phyloP scores from a whole-genome alignment of 495 filamentous ascomycete species.

The Hypoxylon crocopeplum region DNA sequence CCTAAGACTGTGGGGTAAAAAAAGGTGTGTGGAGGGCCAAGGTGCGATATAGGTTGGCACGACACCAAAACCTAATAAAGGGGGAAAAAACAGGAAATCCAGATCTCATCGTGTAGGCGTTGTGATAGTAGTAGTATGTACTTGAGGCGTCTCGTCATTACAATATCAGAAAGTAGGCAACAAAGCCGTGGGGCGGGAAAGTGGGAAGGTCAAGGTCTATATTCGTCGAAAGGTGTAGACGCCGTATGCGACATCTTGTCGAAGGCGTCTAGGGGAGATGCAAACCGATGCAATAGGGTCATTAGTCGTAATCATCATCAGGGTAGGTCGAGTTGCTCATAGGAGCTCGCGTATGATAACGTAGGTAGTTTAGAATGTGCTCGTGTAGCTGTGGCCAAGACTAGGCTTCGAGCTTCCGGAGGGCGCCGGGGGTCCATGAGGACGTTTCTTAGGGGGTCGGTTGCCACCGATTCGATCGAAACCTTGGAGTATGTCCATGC shows the following conservation, averaged over 20 bases:
- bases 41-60: neutral
- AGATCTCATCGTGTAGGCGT: conserved; percentile 25
- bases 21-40: neutral
- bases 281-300: conserved; percentile 33
- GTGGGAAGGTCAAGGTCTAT: conserved; percentile 36
- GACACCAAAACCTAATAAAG: conserved; percentile 3
- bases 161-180: conserved; percentile 33
- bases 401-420: conserved; percentile 44
- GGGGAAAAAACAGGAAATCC: conserved; percentile 22
- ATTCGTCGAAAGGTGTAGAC: conserved; percentile 15
- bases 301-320: conserved; percentile 41
- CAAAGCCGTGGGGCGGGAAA: conserved; percentile 37
- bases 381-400: conserved; percentile 52
- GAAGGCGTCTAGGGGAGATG: conserved; percentile 9
- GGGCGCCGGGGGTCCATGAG: conserved; percentile 32
- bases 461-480: conserved; percentile 84
- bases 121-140: conserved; percentile 21
- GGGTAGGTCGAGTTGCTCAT: conserved; percentile 1
- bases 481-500: conserved; percentile 84
- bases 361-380: conserved; percentile 44
- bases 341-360: neutral
- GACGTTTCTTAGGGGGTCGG: conserved; percentile 42
- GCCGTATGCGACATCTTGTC: conserved; percentile 11
- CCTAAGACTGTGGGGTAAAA: neutral
- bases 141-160: conserved; percentile 44